Percentiles rank a stretch among this genome's conserved stretches.
phyloP scores from a whole-genome alignment of 2,329 filamentous ascomycete species.

The Botrytis byssoidea region DNA sequence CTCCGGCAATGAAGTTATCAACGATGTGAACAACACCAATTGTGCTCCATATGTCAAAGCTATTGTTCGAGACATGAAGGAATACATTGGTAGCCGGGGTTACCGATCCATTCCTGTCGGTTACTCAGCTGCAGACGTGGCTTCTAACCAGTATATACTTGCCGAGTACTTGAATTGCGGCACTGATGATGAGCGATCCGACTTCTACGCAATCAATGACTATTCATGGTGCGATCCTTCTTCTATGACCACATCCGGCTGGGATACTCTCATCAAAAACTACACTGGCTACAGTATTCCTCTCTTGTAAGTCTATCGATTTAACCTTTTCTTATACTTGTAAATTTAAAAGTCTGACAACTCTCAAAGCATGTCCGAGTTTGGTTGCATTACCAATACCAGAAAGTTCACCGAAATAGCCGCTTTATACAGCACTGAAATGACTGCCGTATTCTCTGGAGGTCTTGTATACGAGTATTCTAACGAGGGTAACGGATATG shows the following conservation, averaged over 20 bases:
- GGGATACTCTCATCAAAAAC: constrained; percentile 66
- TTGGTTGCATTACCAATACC: constrained; percentile 78
- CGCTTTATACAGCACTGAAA: constrained; percentile 76
- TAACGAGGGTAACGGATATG: constrained; percentile 74
- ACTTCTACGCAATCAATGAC: constrained; percentile 67
- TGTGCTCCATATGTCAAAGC: constrained; percentile 58
- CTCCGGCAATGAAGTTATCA: constrained; percentile 60
- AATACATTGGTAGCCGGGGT: constrained; percentile 49
- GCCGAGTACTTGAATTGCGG: constrained; percentile 74
- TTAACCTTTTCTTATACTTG: constrained; percentile 17
- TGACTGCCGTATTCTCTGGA: constrained; percentile 89
- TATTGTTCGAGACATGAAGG: constrained; percentile 56
- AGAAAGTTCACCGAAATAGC: constrained; percentile 79
- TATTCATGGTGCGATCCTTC: constrained; percentile 66
- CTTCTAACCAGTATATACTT: constrained; percentile 66
- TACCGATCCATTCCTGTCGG: constrained; percentile 55
- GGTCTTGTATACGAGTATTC: constrained; percentile 96
- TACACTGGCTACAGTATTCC: constrained; percentile 68
- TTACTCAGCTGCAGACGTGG: constrained; percentile 64
- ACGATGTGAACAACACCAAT: constrained; percentile 50
- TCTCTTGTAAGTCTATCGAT: constrained; percentile 43
- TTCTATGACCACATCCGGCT: constrained; percentile 59
- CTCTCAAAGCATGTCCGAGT: constrained; percentile 67
- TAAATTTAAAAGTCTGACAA: neutral
- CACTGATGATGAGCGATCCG: constrained; percentile 61